These are phyloP conservation scores for Neckera pumila DNA, from an alignment of 225 moss, liverwort and hornwort species.

Conservation along the genomic window DNA sequence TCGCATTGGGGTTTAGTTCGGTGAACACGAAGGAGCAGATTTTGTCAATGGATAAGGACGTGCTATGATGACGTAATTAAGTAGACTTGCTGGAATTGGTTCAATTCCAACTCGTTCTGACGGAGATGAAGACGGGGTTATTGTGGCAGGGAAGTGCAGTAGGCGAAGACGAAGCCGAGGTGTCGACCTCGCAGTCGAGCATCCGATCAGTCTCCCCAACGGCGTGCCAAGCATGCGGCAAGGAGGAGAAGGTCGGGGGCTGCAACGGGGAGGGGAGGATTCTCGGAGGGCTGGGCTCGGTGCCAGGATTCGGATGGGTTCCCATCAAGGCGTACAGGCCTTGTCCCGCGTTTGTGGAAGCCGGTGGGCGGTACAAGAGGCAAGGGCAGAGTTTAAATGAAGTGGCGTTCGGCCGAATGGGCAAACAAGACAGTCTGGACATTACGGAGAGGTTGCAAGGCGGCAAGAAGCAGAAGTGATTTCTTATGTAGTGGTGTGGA, in stretches of 20 bases:
- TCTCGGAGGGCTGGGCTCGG: slow-evolving; percentile 77
- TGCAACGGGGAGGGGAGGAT: slow-evolving; percentile 98
- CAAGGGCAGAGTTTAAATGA: slow-evolving; percentile 94
- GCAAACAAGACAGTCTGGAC: slow-evolving; percentile 49
- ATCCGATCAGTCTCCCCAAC: background rate
- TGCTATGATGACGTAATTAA: background rate
- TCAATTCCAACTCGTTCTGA: background rate
- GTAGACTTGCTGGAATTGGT: background rate
- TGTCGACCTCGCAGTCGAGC: slow-evolving; percentile 8
- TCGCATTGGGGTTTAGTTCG: background rate
- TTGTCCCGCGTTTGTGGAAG: slow-evolving; percentile 83
- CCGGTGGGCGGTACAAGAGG: slow-evolving; percentile 75
- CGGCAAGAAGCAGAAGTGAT: slow-evolving; percentile 11
- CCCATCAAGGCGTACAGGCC: slow-evolving; percentile 94
- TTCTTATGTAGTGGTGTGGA: background rate
- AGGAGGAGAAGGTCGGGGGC: slow-evolving; percentile 67
- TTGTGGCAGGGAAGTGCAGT: background rate
- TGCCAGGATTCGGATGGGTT: slow-evolving; percentile 86
- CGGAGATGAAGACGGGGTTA: background rate
- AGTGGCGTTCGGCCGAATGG: slow-evolving; percentile 84
- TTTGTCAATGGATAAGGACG: background rate
- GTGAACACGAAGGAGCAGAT: background rate
- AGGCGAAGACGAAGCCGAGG: background rate
- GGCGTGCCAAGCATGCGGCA: slow-evolving; percentile 70
- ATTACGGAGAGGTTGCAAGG: slow-evolving; percentile 68